A percentile compares a stretch with the other conserved stretches of the same genome.
Evolutionary conservation across 2,329 filamentous ascomycete genomes (phyloP).

Genomic region (Pseudogymnoascus sp.): DNA sequence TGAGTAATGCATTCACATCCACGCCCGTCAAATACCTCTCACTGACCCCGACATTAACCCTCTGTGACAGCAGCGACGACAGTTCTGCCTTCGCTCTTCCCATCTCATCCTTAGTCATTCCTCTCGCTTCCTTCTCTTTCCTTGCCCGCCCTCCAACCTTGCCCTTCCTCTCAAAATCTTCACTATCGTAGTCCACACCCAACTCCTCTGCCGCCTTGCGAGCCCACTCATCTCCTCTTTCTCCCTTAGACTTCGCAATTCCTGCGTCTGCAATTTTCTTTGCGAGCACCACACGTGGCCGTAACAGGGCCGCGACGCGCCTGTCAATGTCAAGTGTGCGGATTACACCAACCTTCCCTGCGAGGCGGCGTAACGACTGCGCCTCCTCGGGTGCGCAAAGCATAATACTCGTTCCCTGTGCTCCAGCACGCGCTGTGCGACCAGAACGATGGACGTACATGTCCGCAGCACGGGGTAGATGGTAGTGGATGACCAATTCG

Average conservation of each 20-base stretch:
- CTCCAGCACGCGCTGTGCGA: slow-evolving; percentile 78
- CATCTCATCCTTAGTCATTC: slow-evolving; percentile 67
- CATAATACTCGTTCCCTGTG: slow-evolving; percentile 73
- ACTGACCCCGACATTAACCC: slow-evolving; percentile 82
- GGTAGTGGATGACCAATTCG: slow-evolving; percentile 89
- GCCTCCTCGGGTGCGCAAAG: slow-evolving; percentile 92
- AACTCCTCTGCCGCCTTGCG: slow-evolving; percentile 81
- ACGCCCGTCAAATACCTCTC: slow-evolving; percentile 79
- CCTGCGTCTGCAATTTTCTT: slow-evolving; percentile 79
- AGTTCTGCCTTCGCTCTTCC: slow-evolving; percentile 65
- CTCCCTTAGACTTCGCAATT: slow-evolving; percentile 81
- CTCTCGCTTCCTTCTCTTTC: slow-evolving; percentile 65
- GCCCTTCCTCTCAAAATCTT: slow-evolving; percentile 70
- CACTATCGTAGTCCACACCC: slow-evolving; percentile 87
- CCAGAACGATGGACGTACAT: slow-evolving; percentile 94
- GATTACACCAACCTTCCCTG: slow-evolving; percentile 79
- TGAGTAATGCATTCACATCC: slow-evolving; percentile 68
- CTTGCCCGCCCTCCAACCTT: slow-evolving; percentile 67
- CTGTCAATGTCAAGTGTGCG: slow-evolving; percentile 78
- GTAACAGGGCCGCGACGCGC: slow-evolving; percentile 67
- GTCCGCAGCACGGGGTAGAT: slow-evolving; percentile 85
- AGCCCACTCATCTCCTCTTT: slow-evolving; percentile 79
- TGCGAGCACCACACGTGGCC: slow-evolving; percentile 70
- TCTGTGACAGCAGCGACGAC: slow-evolving; percentile 59
- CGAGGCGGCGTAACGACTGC: slow-evolving; percentile 70